Base-by-base conservation (phyloP, 164 flowering plant genomes). In the Macadamia tetraphylla region DNA sequence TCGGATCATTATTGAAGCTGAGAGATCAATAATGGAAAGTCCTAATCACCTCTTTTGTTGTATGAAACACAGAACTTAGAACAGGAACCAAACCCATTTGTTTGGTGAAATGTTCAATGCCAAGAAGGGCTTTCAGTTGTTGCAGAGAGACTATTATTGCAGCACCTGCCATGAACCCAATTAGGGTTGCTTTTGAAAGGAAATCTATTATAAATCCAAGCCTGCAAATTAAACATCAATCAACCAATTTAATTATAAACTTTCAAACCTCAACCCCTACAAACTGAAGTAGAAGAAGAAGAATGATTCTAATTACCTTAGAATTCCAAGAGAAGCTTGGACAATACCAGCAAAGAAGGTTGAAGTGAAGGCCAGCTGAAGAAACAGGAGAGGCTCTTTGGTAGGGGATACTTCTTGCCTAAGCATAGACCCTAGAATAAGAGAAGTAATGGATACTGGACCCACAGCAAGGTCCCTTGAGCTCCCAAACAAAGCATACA, bases 151-250 rank as follows among this genome's bases (percentile, higher is more conserved):
- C 98, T 30, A 94, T 90, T 10, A 94, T 82, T 29, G 98, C 98
- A 58, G 98, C 89, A n/a, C 98, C 98, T 43, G 94, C 98, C 97
- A 90, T 91, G 81, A 91, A 94, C 15, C 98, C 98, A 17, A 86
- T 82, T 0, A 91, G 79, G 8, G 90, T 94, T 1, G 97, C 96
- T 71, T 88, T 94, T 23, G 98, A 94, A 0, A 94, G 84, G 66
- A 90, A 94, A 72, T 94, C 98, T 66, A 94, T 88, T 3, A 94
- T 81, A 69, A 94, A 94, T 3, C 98, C 98, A 71, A 94, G 83
- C 83, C 98, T 94, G 85, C 63, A 64, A 68, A 23, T 23, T 23
- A 23, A 23, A 35, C 23, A 49, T 43, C 46, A 46, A 46, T 46
- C 51, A 46, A 46, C 3, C 51, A 3, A 46, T 8, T 8, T 8